phyloP scores from a whole-genome alignment of 1,139 yeast species.

The Hemisphaericaspora xylofermentans region DNA sequence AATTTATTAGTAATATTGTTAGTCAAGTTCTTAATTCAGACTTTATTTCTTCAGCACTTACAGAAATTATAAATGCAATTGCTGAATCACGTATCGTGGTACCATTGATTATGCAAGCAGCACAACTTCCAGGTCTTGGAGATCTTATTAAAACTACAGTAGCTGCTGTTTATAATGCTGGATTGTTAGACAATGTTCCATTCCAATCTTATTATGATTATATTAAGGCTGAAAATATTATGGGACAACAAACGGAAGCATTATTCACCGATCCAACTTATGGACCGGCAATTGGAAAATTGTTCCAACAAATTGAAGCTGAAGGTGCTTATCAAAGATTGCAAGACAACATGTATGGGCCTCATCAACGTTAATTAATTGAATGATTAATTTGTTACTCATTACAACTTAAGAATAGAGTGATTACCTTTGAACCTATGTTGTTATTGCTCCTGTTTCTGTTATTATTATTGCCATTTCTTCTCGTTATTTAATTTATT shows the following conservation, averaged over 20 bases:
- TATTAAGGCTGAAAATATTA: slow-evolving; percentile 24
- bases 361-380: background rate
- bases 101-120: slow-evolving; percentile 28
- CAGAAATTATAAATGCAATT: slow-evolving; percentile 30
- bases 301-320: slow-evolving; percentile 35
- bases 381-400: background rate
- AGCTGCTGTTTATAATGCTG: slow-evolving; percentile 31
- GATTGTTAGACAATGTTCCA: slow-evolving; percentile 34
- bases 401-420: too few relatives aligned
- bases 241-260: slow-evolving; percentile 26
- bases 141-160: slow-evolving; percentile 26
- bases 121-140: slow-evolving; percentile 25
- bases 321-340: slow-evolving; percentile 33
- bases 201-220: slow-evolving; percentile 20
- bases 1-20: slow-evolving; percentile 33
- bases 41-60: slow-evolving; percentile 24
- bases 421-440: too few relatives aligned
- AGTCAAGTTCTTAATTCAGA: slow-evolving; percentile 28
- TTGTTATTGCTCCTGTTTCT: too few relatives aligned
- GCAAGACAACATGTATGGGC: slow-evolving; percentile 37
- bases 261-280: slow-evolving; percentile 30
- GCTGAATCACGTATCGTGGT: slow-evolving; percentile 32
- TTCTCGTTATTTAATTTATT: too few relatives aligned
- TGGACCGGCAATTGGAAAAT: slow-evolving; percentile 34
- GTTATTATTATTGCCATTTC: too few relatives aligned